Evolutionary conservation across 2,329 filamentous ascomycete species (phyloP).

Genomic region (Orbilia blumenaviensis): DNA sequence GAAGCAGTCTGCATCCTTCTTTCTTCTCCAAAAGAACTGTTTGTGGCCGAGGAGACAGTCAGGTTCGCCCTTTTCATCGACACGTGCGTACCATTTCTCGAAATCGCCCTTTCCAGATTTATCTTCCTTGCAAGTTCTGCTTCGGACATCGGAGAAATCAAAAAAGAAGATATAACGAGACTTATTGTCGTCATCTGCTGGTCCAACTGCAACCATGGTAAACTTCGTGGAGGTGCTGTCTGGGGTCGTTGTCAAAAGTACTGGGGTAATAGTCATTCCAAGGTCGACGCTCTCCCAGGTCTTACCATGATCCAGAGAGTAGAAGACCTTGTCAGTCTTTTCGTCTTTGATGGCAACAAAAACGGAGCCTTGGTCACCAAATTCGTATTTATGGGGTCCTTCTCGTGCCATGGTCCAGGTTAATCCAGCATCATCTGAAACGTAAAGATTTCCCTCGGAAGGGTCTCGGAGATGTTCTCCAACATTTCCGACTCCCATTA

Average conservation of each 20-base stretch:
- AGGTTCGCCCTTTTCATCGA: slow-evolving; percentile 79
- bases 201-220: slow-evolving; percentile 73
- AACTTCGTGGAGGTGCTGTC: slow-evolving; percentile 96
- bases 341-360: slow-evolving; percentile 81
- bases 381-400: slow-evolving; percentile 92
- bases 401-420: slow-evolving; percentile 80
- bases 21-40: slow-evolving; percentile 84
- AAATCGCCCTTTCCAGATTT: slow-evolving; percentile 63
- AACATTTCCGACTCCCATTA: slow-evolving; percentile 93
- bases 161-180: slow-evolving; percentile 75
- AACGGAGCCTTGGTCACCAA: slow-evolving; percentile 90
- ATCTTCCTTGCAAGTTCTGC: slow-evolving; percentile 79
- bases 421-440: slow-evolving; percentile 89
- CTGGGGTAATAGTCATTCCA: slow-evolving; percentile 73
- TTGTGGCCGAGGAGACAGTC: slow-evolving; percentile 96
- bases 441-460: slow-evolving; percentile 78
- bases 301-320: slow-evolving; percentile 89
- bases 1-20: slow-evolving; percentile 88
- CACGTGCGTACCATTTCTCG: slow-evolving; percentile 86
- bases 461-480: slow-evolving; percentile 78
- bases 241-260: slow-evolving; percentile 82
- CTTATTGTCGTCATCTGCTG: slow-evolving; percentile 64
- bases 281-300: slow-evolving; percentile 79
- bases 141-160: slow-evolving; percentile 83
- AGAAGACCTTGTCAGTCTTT: slow-evolving; percentile 72